Base-by-base conservation (phyloP, 2,329 filamentous ascomycete genomes). In the Pseudogymnoascus sp. region DNA sequence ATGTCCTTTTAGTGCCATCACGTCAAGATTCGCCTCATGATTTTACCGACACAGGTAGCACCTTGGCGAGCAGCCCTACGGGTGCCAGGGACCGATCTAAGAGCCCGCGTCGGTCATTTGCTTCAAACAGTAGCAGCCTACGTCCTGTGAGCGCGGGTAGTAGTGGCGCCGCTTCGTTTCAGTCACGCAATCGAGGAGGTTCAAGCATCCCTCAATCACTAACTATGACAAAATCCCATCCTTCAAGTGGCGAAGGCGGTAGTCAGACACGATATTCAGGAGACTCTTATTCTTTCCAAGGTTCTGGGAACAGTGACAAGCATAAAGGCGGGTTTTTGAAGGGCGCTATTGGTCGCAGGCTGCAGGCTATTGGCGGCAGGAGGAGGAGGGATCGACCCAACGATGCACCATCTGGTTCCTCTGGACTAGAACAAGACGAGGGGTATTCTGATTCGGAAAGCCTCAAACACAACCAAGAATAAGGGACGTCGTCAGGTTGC, bases 1-100 rank as follows among this genome's bases (percentile, higher is more conserved):
- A 67, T 60, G 68, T 72, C 59, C 61, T 74, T 9, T 62, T 74
- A 5, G 66, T 70, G 5, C 71, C 72, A 23, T 67, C 69, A 2
- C 67, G 63, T 25, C 65, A 69, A 40, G 71, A 73, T 11, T 67
- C 66, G 31, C 69, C 69, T 1, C 63, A 70, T 31, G 71, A 73
- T 7, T 71, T 71, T 37, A 72, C 71, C 58, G 72, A 73, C 62
- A 59, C 68, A 7, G 70, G 69, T 61, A 71, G 68, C 60, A 65
- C 59, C 9, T 65, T 70, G 25, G 67, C 62, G 9, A 66, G 64
- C 4, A 71, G 69, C 60, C 67, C 69, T 16, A 68, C 67, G 9
- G 67, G 66, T 31, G 43, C 62, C 8, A 63, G 65, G 18, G 69
- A 71, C 18, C 62, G 69, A n/a, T 69, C 67, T 0, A 71, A 67